Evolutionary conservation across 345 rosid genomes (phyloP), one percentile per base, ranked within the genome.

Genomic region (Populus alba): DNA sequence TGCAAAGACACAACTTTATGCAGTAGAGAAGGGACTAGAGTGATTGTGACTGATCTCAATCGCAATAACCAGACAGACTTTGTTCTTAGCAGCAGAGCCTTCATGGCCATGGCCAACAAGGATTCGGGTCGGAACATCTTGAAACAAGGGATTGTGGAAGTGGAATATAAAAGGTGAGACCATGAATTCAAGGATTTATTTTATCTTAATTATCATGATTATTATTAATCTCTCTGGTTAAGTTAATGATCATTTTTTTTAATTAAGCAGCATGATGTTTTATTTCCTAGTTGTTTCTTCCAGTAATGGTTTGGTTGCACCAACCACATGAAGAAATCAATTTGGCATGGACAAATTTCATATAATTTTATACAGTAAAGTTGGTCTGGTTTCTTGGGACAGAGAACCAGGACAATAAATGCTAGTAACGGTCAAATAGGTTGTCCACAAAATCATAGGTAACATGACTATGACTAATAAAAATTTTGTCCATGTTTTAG

Each of bases 81-180:
- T 68, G 95, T 92, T 61, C 89, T 96, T 8, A 96, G 97, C 81
- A 88, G 92, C 87, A 85, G 90, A 85, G 99, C 95, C 62, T 94
- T 91, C 82, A 76, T 72, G 75, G 95, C 93, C 73, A 92, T 96
- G 98, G 94, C 98, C 70, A 91, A 83, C 39, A 1, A 72, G 31
- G 97, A 91, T 62, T 84, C 78, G 79, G 88, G 79, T 78, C 82
- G 27, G 38, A 78, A 83, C 68, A 79, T 92, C 76, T 84, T 90
- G 81, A 88, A 84, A 84, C 91, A 63, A 31, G 93, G 95, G 41
- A 41, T 89, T 45, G 88, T 91, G 53, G 97, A 92, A 47, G 87
- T 90, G 5, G 89, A 94, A 75, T 96, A 96, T 68, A 91, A 92
- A 72, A 96, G 97, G 99, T 87, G 41, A 55, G 39, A 18, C 23